phyloP scores from a whole-genome alignment of 768 basidiomycete genomes.

The Cytidiella melzeri region DNA sequence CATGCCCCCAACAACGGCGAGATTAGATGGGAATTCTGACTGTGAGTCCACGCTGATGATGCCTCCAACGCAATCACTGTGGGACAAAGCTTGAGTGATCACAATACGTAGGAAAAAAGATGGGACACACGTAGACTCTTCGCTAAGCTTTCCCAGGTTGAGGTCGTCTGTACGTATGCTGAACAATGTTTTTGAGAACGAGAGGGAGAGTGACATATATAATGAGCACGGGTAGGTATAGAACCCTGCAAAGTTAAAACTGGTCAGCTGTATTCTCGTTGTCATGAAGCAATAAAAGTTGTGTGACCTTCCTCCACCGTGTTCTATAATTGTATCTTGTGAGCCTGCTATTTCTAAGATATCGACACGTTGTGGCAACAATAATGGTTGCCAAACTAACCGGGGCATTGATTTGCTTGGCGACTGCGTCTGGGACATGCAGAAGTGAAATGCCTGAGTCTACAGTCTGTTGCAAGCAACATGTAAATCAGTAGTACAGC shows the following conservation, averaged over 20 bases:
- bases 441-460: slow-evolving; percentile 67
- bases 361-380: too few species aligned
- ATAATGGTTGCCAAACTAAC: too few species aligned
- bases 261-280: not conserved
- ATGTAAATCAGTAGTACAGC: too few species aligned
- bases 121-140: slow-evolving; percentile 24
- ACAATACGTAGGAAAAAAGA: too few species aligned
- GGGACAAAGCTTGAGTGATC: too few species aligned
- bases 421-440: slow-evolving; percentile 44
- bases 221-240: slow-evolving; percentile 50
- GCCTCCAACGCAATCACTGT: slow-evolving; percentile 50
- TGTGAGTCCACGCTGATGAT: slow-evolving; percentile 37
- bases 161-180: slow-evolving; percentile 43
- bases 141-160: slow-evolving; percentile 40
- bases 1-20: slow-evolving; percentile 58
- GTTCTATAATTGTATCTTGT: slow-evolving; percentile 30
- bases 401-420: slow-evolving; percentile 38
- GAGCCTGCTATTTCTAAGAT: slow-evolving; percentile 55
- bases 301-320: slow-evolving; percentile 39
- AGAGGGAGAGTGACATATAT: slow-evolving; percentile 31
- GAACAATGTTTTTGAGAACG: slow-evolving; percentile 38
- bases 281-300: not conserved
- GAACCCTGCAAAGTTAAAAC: slow-evolving; percentile 36
- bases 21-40: slow-evolving; percentile 39
- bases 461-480: slow-evolving; percentile 41